Conservation (phyloP, 495 filamentous ascomycete genomes). For the Penicillium fimorum region DNA sequence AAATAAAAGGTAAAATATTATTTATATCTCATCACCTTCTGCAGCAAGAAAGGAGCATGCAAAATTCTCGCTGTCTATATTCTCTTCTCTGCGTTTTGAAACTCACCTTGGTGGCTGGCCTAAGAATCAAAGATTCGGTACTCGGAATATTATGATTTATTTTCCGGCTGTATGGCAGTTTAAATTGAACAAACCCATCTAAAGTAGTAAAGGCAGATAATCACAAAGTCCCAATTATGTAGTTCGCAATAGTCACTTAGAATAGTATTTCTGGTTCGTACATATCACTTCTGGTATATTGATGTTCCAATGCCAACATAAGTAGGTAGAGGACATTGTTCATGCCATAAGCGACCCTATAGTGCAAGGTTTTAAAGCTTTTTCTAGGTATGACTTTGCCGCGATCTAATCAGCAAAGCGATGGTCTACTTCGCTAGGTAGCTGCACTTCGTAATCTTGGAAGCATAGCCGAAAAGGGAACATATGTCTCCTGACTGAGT, state of each 20-base stretch:
- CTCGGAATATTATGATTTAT: no score
- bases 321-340: background rate
- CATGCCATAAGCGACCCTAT: background rate
- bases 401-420: constrained; percentile 14
- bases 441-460: constrained; percentile 6
- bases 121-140: background rate
- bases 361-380: background rate
- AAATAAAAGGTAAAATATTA: no score
- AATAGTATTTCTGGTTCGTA: no score
- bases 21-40: no score
- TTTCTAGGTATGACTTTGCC: constrained; percentile 4
- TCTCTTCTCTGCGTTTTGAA: no score
- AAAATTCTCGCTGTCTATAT: no score
- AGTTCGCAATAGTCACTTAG: background rate
- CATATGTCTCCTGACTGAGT: background rate
- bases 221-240: background rate
- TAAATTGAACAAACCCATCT: no score
- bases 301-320: background rate
- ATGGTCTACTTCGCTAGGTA: constrained; percentile 1
- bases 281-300: background rate
- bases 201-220: background rate
- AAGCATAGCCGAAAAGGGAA: background rate
- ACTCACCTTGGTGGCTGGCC: no score
- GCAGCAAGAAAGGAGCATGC: no score
- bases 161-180: no score